Evolutionary conservation across 1,139 yeast genomes (phyloP), one percentile per base, ranked within the genome.

Genomic region (Petasospora fabianii): DNA sequence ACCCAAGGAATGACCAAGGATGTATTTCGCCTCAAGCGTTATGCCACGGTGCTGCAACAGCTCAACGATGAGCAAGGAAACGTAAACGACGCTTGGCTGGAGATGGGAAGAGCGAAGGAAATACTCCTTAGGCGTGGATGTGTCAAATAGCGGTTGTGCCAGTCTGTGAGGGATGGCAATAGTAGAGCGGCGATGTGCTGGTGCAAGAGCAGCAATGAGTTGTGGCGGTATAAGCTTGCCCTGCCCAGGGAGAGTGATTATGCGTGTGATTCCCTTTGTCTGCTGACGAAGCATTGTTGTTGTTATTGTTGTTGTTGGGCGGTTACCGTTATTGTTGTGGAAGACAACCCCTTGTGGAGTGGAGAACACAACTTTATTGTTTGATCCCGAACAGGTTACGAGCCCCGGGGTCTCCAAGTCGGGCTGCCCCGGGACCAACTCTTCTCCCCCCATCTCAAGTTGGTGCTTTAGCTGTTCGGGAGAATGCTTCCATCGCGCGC

Each of bases 1-100:
- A 5, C 84, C 84, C 26, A 78, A 55, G 1, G 84, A 77, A 51
- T 78, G 84, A 13, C 84, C 84, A 51, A 77, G 46, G 5, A 67
- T 32, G 41, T 48, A 66, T 3, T 50, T 43, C 2, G 50, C 43
- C 9, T 58, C 53, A 21, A 68, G 39, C 35, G 55, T 53, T n/a
- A 59, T 30, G 6, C 56, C 62, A 1, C 53, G 44, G 7, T 43
- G 36, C 17, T 54, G 50, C 24, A 66, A 19, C 8, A 64, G 41
- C 18, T 63, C 55, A 31, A 58, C 43, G 9, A 65, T 54, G 6
- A 66, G 54, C 41, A 59, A 59, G 1, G 75, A 64, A 3, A 70
- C 54, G 7, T 68, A 56, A 7, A 72, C 56, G 7, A 72, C 68
- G 2, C 77, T 74, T 1, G 78, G 78, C 53, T 73, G 79, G 19